Evolutionary conservation across 2,329 filamentous ascomycete species (phyloP), one percentile per base, ranked within the genome.

Genomic region (Aspergillus brasiliensis): DNA sequence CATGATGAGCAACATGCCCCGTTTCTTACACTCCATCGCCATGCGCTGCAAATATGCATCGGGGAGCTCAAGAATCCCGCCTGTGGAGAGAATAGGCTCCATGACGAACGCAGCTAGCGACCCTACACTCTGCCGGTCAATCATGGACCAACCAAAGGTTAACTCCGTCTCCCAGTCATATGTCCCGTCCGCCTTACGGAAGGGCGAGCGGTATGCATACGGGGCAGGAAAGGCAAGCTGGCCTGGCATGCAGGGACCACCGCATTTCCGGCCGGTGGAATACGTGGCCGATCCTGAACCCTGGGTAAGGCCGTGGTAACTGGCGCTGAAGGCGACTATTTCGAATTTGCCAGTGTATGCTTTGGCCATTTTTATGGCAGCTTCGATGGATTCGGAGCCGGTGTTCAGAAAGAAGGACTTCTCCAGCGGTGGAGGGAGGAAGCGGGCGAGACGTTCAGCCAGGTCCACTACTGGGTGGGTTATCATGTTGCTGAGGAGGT

Each of bases 121-220:
- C 0, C 86, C 87, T 58, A 81, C 83, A 0, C 81, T 85, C 57
- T 84, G 82, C 47, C 80, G 77, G 61, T 90, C 86, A 19, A 90
- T 77, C 73, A 89, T 76, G 17, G 77, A 76, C 80, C 85, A 89
- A 4, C 85, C 86, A 65, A 84, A 89, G 10, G 86, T 81, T 13
- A 90, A 74, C 69, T 90, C 87, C 0, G 84, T 82, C 64, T 86
- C 78, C 87, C 87, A 90, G 68, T 90, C 86, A 62, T 90, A 85
- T 0, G 80, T 80, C 0, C 86, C 86, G 62, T 89, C 85, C 0
- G 81, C 21, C 37, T 82, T 80, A 8, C 83, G 80, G 71, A 90
- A 90, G 0, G 82, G 78, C 0, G 86, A 88, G 3, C 86, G 82
- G 67, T 88, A 89, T 0, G 82, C 78, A 64, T 88, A 83, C 0